Percentiles rank a stretch among this genome's conserved stretches.
These are phyloP conservation scores for Aspergillus brasiliensis DNA, from an alignment of 2,329 filamentous ascomycete genomes.

Conservation along the genomic window DNA sequence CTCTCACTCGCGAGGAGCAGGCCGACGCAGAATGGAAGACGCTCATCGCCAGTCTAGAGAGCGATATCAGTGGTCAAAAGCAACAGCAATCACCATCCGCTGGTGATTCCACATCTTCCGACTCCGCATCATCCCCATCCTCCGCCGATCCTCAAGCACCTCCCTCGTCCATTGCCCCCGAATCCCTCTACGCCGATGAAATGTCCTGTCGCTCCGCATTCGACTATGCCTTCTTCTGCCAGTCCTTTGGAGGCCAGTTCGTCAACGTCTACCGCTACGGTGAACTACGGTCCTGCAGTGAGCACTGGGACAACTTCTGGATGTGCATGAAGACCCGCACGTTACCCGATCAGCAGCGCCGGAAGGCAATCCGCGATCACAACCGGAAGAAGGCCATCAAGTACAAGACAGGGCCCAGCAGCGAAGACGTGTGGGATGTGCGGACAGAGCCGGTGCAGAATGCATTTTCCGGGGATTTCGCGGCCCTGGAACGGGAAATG, in stretches of 20 bases:
- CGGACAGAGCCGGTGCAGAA: conserved; percentile 63
- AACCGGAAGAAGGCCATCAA: conserved; percentile 68
- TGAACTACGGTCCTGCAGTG: conserved; percentile 71
- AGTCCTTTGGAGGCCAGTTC: conserved; percentile 87
- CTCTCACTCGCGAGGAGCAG: conserved; percentile 48
- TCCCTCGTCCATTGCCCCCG: conserved; percentile 54
- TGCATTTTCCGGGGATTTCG: conserved; percentile 50
- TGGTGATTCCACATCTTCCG: conserved; percentile 16
- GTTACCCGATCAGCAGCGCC: conserved; percentile 61
- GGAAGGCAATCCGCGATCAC: conserved; percentile 63
- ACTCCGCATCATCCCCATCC: conserved; percentile 9
- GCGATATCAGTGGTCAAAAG: conserved; percentile 23
- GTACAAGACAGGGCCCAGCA: conserved; percentile 71
- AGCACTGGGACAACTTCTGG: conserved; percentile 94
- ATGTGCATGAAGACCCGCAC: conserved; percentile 89
- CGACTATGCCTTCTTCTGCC: conserved; percentile 92
- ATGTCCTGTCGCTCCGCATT: conserved; percentile 92
- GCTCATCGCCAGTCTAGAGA: conserved; percentile 55
- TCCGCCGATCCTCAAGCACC: conserved; percentile 18
- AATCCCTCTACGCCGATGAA: conserved; percentile 72
- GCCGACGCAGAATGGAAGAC: conserved; percentile 58
- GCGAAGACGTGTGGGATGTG: conserved; percentile 87
- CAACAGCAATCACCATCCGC: conserved; percentile 3
- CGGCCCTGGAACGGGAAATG: conserved; percentile 45
- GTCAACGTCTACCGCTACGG: conserved; percentile 89